phyloP scores from a whole-genome alignment of 2,329 filamentous ascomycete genomes.

The Cladobotryum protrusum region DNA sequence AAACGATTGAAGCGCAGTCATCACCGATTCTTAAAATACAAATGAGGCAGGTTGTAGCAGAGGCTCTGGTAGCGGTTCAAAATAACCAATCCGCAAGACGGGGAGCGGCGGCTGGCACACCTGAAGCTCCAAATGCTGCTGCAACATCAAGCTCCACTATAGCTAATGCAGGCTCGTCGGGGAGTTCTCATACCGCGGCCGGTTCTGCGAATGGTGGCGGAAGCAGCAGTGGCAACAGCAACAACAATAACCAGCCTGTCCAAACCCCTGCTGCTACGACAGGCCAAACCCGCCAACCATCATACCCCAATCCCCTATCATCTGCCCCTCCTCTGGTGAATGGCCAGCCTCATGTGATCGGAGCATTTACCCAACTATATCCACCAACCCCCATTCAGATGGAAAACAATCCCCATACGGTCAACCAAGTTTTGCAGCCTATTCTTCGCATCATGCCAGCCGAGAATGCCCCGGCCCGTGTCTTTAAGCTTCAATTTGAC shows the following conservation, averaged over 20 bases:
- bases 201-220: not conserved
- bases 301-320: not conserved
- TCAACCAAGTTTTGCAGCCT: constrained; percentile 17
- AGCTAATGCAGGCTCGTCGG: not conserved
- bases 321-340: constrained; percentile 1
- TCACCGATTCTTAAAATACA: constrained; percentile 43
- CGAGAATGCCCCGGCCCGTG: constrained; percentile 51
- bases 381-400: not conserved
- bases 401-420: constrained; percentile 4
- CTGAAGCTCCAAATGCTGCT: not conserved
- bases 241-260: not conserved
- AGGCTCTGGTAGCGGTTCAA: constrained; percentile 40
- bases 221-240: not conserved
- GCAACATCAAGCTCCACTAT: not conserved
- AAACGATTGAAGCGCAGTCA: constrained; percentile 45
- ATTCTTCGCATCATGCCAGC: constrained; percentile 41
- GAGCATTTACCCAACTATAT: not conserved
- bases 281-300: not conserved
- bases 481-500: constrained; percentile 97
- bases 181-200: not conserved
- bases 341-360: not conserved
- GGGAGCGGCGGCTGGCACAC: constrained; percentile 9
- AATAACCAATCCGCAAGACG: constrained; percentile 33
- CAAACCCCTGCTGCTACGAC: not conserved
- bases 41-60: constrained; percentile 43